phyloP scores from a whole-genome alignment of 805 yeast genomes.

The Komagataella pastoris region DNA sequence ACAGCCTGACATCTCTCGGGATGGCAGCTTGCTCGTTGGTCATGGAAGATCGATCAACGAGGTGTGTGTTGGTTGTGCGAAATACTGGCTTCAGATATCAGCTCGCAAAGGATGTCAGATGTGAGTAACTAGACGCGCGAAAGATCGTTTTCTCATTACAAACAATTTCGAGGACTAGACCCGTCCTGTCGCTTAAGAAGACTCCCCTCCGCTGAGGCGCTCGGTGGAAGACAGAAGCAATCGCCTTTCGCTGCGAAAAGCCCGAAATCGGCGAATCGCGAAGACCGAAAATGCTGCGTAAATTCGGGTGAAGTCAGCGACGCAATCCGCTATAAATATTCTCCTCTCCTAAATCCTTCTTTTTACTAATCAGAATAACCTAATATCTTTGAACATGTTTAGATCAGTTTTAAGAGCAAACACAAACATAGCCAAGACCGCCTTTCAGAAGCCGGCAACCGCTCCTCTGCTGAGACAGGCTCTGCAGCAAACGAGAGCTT shows the following conservation, averaged over 20 bases:
- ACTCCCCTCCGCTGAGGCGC: neutral
- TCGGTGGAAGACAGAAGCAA: neutral
- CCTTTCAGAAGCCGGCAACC: neutral
- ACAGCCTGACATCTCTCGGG: conserved; percentile 85
- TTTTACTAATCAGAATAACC: neutral
- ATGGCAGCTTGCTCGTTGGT: conserved; percentile 15
- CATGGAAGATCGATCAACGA: neutral
- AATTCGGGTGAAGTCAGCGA: neutral
- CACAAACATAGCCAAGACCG: neutral
- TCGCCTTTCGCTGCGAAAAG: neutral
- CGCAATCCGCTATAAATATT: neutral
- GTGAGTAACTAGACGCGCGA: neutral
- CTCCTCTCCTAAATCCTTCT: neutral
- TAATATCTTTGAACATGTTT: neutral
- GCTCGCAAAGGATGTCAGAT: neutral
- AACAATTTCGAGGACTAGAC: neutral
- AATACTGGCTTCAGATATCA: neutral
- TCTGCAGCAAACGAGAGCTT: conserved; percentile 24
- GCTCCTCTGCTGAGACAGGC: conserved; percentile 1
- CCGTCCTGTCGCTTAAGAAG: neutral
- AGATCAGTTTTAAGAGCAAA: neutral
- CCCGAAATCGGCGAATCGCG: neutral
- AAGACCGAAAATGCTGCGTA: neutral
- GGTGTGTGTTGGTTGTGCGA: neutral
- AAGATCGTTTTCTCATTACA: neutral